phyloP scores from a whole-genome alignment of 495 filamentous ascomycete genomes.

The Penicillium lividum region DNA sequence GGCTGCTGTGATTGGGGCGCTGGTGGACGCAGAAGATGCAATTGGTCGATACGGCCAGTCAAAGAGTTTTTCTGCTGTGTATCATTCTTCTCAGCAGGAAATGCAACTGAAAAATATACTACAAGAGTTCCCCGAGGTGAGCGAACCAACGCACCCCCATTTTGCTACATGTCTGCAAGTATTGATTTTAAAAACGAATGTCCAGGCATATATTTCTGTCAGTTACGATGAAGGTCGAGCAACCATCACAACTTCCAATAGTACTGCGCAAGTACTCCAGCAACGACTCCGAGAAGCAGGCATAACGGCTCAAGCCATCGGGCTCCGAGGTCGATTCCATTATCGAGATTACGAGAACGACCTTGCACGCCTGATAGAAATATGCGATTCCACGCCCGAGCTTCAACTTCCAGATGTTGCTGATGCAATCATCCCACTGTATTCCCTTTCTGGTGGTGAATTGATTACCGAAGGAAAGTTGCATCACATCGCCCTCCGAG shows the following conservation, averaged over 20 bases:
- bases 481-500: constrained; percentile 24
- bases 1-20: constrained; percentile 33
- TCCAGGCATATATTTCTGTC: constrained; percentile 48
- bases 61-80: constrained; percentile 30
- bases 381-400: neutral
- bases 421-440: neutral
- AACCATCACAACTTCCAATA: constrained; percentile 30
- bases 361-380: neutral
- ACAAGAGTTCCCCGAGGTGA: constrained; percentile 5
- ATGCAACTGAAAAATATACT: constrained; percentile 27
- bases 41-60: constrained; percentile 8
- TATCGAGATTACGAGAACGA: neutral
- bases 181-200: too few species aligned
- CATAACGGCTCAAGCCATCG: constrained; percentile 28
- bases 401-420: constrained; percentile 40
- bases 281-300: constrained; percentile 37
- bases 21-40: constrained; percentile 47
- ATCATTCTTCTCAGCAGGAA: constrained; percentile 21
- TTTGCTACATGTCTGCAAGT: too few species aligned
- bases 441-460: neutral
- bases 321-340: constrained; percentile 8
- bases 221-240: constrained; percentile 41
- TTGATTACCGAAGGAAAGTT: neutral
- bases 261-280: constrained; percentile 23
- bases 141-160: too few species aligned